These are phyloP conservation scores for Wickerhamomyces sydowiorum DNA, from an alignment of 805 yeast species.

Conservation along the genomic window DNA sequence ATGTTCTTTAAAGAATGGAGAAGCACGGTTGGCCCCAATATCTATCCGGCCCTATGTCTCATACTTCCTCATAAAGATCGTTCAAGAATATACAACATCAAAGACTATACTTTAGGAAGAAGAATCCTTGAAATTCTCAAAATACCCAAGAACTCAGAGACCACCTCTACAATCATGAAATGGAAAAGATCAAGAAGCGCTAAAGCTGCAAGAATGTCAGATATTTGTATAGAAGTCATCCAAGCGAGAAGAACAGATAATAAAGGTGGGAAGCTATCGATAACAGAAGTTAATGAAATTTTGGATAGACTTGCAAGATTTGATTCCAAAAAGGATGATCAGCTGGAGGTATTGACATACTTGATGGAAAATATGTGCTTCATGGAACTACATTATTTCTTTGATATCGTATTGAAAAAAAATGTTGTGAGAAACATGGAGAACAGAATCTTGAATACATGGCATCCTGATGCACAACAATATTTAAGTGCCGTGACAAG, in stretches of 20 bases:
- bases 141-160: slow-evolving; percentile 55
- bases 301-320: slow-evolving; percentile 39
- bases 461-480: slow-evolving; percentile 77
- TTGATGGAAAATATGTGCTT: slow-evolving; percentile 49
- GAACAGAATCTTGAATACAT: slow-evolving; percentile 45
- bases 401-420: slow-evolving; percentile 58
- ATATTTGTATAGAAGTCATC: slow-evolving; percentile 43
- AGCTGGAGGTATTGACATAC: slow-evolving; percentile 39
- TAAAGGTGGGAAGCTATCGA: slow-evolving; percentile 30
- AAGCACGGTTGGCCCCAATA: slow-evolving; percentile 49
- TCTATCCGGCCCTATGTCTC: slow-evolving; percentile 62
- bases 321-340: slow-evolving; percentile 27
- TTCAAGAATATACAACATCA: slow-evolving; percentile 50
- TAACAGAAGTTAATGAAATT: slow-evolving; percentile 43
- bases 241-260: slow-evolving; percentile 39
- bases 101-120: slow-evolving; percentile 55
- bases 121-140: slow-evolving; percentile 45
- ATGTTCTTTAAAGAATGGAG: slow-evolving; percentile 48
- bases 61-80: slow-evolving; percentile 59
- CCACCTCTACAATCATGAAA: slow-evolving; percentile 42
- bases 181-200: slow-evolving; percentile 39
- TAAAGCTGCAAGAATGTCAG: slow-evolving; percentile 40
- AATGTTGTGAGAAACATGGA: slow-evolving; percentile 61
- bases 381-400: slow-evolving; percentile 61
- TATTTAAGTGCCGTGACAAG: slow-evolving; percentile 62